Evolutionary conservation across 2,329 filamentous ascomycete genomes (phyloP).

Genomic region (Torrubiella hemipterigena): DNA sequence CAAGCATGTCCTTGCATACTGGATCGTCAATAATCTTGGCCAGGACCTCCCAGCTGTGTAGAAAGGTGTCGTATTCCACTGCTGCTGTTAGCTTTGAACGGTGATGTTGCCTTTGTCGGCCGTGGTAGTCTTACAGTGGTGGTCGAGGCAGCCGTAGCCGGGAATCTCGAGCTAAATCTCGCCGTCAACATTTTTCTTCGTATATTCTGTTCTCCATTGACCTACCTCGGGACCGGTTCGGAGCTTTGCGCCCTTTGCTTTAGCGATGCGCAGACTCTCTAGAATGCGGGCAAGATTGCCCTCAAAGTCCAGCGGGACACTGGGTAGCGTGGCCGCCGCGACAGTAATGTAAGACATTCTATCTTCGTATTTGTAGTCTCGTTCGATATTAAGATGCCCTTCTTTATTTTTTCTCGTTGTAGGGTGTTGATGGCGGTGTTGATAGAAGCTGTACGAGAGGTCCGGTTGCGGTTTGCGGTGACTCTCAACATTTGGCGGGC

Average conservation of each 20-base stretch:
- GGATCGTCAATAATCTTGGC: slow-evolving; percentile 18
- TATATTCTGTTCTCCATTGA: too few relatives aligned
- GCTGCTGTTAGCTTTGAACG: not conserved
- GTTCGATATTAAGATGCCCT: too few relatives aligned
- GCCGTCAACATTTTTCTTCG: too few relatives aligned
- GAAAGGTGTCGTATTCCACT: slow-evolving; percentile 18
- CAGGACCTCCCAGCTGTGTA: slow-evolving; percentile 19
- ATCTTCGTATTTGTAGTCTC: not conserved
- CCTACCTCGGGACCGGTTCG: slow-evolving; percentile 47
- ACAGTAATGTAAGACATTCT: slow-evolving; percentile 21
- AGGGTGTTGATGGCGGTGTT: too few relatives aligned
- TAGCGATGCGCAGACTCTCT: slow-evolving; percentile 47
- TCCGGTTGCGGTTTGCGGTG: too few relatives aligned
- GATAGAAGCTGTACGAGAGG: too few relatives aligned
- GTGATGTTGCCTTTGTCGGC: too few relatives aligned
- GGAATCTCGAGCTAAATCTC: slow-evolving; percentile 26
- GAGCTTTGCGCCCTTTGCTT: slow-evolving; percentile 48
- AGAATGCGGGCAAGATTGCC: slow-evolving; percentile 54
- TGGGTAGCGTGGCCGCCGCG: slow-evolving; percentile 21
- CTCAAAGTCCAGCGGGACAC: slow-evolving; percentile 43
- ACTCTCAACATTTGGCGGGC: too few relatives aligned
- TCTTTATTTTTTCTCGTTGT: too few relatives aligned
- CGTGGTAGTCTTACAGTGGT: too few relatives aligned
- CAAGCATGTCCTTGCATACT: slow-evolving; percentile 15
- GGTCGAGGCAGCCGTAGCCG: slow-evolving; percentile 18